These are phyloP conservation scores for Aspergillus avenaceus DNA, from an alignment of 495 filamentous ascomycete genomes.

Conservation along the genomic window DNA sequence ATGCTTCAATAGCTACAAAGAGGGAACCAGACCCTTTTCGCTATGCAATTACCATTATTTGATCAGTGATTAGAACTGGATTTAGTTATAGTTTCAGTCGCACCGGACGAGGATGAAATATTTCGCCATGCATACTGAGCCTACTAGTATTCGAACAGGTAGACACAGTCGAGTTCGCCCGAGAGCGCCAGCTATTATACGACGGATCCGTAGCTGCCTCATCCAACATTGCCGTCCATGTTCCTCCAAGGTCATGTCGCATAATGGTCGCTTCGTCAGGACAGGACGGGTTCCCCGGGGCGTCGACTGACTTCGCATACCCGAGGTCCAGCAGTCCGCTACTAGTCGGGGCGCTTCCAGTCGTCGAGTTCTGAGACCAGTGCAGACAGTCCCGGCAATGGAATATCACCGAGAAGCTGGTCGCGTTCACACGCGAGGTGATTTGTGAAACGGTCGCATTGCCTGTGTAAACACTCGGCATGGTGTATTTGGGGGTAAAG, in stretches of 20 bases:
- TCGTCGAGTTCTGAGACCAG: constrained; percentile 51
- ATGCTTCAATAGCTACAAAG: no score
- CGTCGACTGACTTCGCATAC: background rate
- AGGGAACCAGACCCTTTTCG: no score
- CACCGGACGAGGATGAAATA: no score
- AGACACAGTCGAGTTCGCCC: no score
- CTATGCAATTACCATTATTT: no score
- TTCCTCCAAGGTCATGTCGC: constrained; percentile 1
- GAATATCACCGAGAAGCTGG: constrained; percentile 55
- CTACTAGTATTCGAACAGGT: no score
- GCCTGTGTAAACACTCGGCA: constrained; percentile 54
- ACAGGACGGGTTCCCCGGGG: background rate
- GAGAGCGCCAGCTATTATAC: background rate
- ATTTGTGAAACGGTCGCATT: constrained; percentile 54
- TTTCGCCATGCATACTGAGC: no score
- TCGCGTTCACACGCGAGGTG: constrained; percentile 48
- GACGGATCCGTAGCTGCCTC: background rate
- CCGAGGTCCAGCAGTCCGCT: constrained; percentile 25
- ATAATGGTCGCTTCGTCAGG: background rate
- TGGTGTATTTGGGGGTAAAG: constrained; percentile 50
- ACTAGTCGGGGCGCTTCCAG: constrained; percentile 38
- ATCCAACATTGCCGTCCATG: constrained; percentile 5
- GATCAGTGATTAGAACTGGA: no score
- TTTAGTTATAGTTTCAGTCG: no score
- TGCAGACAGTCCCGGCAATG: constrained; percentile 58